Percentiles rank a stretch among this genome's conserved stretches.
Evolutionary conservation across 2,329 filamentous ascomycete species (phyloP).

Genomic region (Cytospora leucostoma): DNA sequence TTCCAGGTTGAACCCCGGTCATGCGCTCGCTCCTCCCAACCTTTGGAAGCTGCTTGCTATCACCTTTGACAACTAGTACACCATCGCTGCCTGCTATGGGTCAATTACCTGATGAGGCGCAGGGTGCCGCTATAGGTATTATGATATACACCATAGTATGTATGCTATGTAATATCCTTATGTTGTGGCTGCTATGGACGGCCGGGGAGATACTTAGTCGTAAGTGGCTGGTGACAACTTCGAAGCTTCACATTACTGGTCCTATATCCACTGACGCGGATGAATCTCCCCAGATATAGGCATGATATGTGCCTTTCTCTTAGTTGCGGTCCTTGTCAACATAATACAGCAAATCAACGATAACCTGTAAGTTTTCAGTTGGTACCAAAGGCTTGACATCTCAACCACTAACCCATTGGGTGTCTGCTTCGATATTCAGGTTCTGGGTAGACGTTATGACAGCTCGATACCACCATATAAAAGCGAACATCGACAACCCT

Average conservation of each 20-base stretch:
- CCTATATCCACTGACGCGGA: background rate
- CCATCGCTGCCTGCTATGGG: slow-evolving; percentile 5
- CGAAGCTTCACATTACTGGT: background rate
- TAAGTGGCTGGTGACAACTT: background rate
- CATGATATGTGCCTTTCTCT: slow-evolving; percentile 8
- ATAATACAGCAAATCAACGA: slow-evolving; percentile 18
- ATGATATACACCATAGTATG: slow-evolving; percentile 14
- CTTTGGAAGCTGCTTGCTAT: background rate
- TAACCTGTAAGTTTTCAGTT: slow-evolving; percentile 2
- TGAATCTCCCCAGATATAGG: slow-evolving; percentile 12
- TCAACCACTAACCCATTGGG: background rate
- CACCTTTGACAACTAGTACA: background rate
- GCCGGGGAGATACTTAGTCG: slow-evolving; percentile 14
- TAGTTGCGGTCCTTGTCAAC: slow-evolving; percentile 5
- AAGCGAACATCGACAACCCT: slow-evolving; percentile 3
- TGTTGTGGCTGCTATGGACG: slow-evolving; percentile 22
- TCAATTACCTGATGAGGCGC: slow-evolving; percentile 14
- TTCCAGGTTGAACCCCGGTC: background rate
- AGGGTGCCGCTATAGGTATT: slow-evolving; percentile 5
- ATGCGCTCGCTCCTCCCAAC: background rate
- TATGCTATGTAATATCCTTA: slow-evolving; percentile 15
- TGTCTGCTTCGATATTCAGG: background rate
- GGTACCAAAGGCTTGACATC: background rate
- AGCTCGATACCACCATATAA: slow-evolving; percentile 8
- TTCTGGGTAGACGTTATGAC: slow-evolving; percentile 16